Conservation (phyloP, 208 protist species). For the Crithidia sp. region DNA sequence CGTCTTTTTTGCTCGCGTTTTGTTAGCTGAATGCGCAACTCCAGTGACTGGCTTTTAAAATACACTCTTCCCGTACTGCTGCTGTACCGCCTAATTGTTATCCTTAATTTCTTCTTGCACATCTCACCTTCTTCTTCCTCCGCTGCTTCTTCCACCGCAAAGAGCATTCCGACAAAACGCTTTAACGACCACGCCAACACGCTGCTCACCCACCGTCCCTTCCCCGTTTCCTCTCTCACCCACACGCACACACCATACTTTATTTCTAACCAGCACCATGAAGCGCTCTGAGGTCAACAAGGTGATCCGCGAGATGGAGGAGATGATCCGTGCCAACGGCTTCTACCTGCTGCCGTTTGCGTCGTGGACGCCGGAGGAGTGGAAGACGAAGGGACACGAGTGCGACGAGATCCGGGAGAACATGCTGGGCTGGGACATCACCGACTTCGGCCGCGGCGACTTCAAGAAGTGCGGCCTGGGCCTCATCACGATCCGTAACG, state of each 20-base stretch:
- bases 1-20: too few relatives aligned
- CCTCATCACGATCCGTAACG: slow-evolving; percentile 18
- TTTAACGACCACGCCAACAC: neutral
- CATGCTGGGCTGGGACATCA: slow-evolving; percentile 28
- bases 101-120: too few relatives aligned
- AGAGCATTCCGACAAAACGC: neutral
- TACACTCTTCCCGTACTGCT: too few relatives aligned
- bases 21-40: too few relatives aligned
- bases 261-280: neutral
- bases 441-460: slow-evolving; percentile 25
- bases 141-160: too few relatives aligned
- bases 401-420: slow-evolving; percentile 8
- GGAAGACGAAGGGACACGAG: slow-evolving; percentile 15
- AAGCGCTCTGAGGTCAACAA: slow-evolving; percentile 30
- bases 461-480: slow-evolving; percentile 21
- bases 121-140: too few relatives aligned
- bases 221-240: neutral
- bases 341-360: slow-evolving; percentile 30
- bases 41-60: too few relatives aligned
- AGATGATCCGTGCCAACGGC: slow-evolving; percentile 20
- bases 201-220: neutral
- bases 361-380: slow-evolving; percentile 18
- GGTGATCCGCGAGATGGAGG: slow-evolving; percentile 25
- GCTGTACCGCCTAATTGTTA: too few relatives aligned
- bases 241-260: neutral